Percentiles rank a stretch among this genome's conserved stretches.
These are phyloP conservation scores for Aureobasidium subglaciale DNA, from an alignment of 2,329 filamentous ascomycete species.

Conservation along the genomic window DNA sequence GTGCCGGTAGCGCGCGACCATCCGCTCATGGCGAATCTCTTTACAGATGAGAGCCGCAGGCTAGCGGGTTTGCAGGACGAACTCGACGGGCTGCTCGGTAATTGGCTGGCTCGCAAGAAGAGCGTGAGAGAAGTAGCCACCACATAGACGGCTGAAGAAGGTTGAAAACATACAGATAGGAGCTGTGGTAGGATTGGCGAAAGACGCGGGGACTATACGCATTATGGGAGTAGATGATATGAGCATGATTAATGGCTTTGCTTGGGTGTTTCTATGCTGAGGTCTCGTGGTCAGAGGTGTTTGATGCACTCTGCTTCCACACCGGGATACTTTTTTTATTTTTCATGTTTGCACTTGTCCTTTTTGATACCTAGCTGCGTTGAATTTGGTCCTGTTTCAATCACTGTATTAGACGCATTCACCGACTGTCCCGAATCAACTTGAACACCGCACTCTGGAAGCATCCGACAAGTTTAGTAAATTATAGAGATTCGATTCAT, in stretches of 20 bases:
- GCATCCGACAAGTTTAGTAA: too few relatives aligned
- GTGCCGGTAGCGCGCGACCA: constrained; percentile 75
- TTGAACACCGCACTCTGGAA: too few relatives aligned
- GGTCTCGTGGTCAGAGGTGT: neutral
- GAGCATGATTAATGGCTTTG: constrained; percentile 1
- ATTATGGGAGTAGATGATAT: neutral
- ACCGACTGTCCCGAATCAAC: neutral
- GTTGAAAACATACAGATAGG: neutral
- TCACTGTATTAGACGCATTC: neutral
- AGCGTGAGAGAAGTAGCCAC: neutral
- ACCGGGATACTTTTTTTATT: neutral
- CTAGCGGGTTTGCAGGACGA: constrained; percentile 62
- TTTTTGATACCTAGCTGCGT: neutral
- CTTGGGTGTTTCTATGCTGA: neutral
- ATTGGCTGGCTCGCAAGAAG: constrained; percentile 6
- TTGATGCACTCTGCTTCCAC: neutral
- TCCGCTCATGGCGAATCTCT: constrained; percentile 71
- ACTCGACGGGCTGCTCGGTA: constrained; percentile 57
- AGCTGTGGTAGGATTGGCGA: neutral
- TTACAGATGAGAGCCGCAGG: constrained; percentile 66
- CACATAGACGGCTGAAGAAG: neutral
- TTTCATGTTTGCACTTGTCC: neutral
- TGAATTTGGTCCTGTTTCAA: neutral
- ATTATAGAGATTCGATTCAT: neutral
- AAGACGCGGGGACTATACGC: neutral